Evolutionary conservation across 106 monocot species (phyloP).

Genomic region (Dendrobium chrysotoxum): DNA sequence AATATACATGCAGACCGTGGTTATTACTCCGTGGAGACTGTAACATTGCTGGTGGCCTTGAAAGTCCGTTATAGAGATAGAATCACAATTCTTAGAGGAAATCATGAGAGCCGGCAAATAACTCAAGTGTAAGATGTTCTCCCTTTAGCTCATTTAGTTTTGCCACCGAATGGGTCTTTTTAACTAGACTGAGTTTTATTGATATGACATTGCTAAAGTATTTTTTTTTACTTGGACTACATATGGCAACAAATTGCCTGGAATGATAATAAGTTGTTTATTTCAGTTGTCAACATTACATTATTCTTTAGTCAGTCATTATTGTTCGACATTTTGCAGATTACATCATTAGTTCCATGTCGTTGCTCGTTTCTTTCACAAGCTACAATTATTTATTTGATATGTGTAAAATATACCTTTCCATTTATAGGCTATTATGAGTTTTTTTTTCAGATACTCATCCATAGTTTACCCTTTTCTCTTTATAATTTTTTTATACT

Average conservation of each 20-base stretch:
- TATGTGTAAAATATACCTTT: background rate
- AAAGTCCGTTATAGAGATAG: constrained; percentile 85
- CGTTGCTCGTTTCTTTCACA: background rate
- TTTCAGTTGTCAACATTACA: background rate
- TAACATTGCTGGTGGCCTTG: constrained; percentile 67
- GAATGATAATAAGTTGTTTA: background rate
- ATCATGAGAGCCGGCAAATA: constrained; percentile 83
- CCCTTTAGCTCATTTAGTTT: background rate
- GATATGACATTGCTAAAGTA: background rate
- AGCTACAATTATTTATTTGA: background rate
- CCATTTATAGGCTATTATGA: background rate
- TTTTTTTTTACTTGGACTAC: background rate
- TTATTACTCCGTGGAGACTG: constrained; percentile 79
- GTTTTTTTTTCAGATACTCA: background rate
- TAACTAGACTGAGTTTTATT: background rate
- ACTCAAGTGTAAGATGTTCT: constrained; percentile 66
- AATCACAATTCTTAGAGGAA: constrained; percentile 80
- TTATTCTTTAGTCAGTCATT: background rate
- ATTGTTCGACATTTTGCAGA: background rate
- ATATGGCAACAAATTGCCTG: background rate
- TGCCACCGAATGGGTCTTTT: background rate
- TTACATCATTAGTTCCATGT: background rate
- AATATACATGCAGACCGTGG: constrained; percentile 58
- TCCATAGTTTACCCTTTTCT: background rate
- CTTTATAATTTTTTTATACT: background rate